A percentile compares a stretch with the other conserved stretches of the same genome.
Conservation (phyloP, 352 stramenopile genomes). For the Pythium sp. region DNA sequence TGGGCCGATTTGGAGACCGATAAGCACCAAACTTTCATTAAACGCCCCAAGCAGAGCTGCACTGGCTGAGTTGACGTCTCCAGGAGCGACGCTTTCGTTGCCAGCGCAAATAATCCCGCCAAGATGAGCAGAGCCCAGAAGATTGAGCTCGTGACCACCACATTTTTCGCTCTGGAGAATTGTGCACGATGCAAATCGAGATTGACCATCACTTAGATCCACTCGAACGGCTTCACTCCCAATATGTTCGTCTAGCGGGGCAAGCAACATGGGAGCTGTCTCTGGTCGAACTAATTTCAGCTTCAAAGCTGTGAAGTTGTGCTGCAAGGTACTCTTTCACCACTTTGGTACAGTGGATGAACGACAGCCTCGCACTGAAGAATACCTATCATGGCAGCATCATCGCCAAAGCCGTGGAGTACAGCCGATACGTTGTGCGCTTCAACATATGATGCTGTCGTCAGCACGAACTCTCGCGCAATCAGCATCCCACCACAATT, state of each 20-base stretch:
- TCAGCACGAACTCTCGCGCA: conserved; percentile 6
- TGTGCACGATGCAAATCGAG: neutral
- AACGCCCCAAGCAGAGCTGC: conserved; percentile 4
- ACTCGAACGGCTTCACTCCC: neutral
- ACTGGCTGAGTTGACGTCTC: neutral
- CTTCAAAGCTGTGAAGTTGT: neutral
- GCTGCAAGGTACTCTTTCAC: neutral
- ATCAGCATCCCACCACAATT: conserved; percentile 12
- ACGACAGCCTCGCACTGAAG: neutral
- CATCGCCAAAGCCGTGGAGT: neutral
- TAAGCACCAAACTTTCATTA: neutral
- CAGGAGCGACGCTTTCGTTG: neutral
- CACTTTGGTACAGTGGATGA: neutral
- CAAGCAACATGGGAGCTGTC: neutral
- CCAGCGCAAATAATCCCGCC: conserved; percentile 5
- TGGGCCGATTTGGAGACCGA: conserved; percentile 4
- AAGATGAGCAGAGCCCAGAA: too few relatives aligned
- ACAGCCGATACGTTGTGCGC: neutral
- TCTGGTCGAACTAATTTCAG: neutral
- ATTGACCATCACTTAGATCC: neutral
- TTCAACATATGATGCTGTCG: conserved; percentile 4
- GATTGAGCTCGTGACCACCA: too few relatives aligned
- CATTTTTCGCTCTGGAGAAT: neutral
- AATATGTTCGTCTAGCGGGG: neutral
- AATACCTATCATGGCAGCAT: neutral